phyloP scores from a whole-genome alignment of 805 yeast genomes.

The Saturnispora hagleri region DNA sequence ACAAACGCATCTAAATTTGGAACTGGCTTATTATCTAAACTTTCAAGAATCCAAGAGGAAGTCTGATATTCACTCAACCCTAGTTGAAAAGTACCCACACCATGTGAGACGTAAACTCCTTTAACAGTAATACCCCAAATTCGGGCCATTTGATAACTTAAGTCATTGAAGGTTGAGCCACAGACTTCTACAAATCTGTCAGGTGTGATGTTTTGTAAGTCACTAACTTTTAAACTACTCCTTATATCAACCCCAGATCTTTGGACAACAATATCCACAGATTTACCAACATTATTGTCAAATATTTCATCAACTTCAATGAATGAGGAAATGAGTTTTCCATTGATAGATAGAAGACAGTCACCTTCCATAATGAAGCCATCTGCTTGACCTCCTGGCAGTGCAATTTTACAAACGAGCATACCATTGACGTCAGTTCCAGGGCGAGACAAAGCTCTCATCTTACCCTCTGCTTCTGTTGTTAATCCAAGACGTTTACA shows the following conservation, averaged over 20 bases:
- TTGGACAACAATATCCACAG: constrained; percentile 51
- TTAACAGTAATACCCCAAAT: constrained; percentile 71
- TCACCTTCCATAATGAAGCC: constrained; percentile 75
- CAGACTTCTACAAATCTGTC: constrained; percentile 69
- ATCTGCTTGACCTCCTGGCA: constrained; percentile 83
- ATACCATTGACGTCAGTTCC: constrained; percentile 75
- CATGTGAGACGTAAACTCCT: constrained; percentile 75
- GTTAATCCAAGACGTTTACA: constrained; percentile 82
- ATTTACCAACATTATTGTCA: constrained; percentile 58
- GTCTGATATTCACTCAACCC: constrained; percentile 39
- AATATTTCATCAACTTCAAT: constrained; percentile 75
- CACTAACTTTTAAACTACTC: constrained; percentile 50
- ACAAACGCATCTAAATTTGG: constrained; percentile 66
- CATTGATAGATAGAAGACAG: constrained; percentile 65
- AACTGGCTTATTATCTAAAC: constrained; percentile 65
- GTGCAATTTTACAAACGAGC: constrained; percentile 69
- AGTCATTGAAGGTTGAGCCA: constrained; percentile 79
- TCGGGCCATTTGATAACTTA: constrained; percentile 85
- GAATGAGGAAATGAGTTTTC: constrained; percentile 54
- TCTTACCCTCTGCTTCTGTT: constrained; percentile 57
- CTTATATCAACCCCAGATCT: constrained; percentile 59
- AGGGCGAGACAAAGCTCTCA: constrained; percentile 37
- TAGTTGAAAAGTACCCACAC: constrained; percentile 65
- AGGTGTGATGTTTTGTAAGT: constrained; percentile 78
- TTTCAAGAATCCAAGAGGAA: constrained; percentile 73